Base-by-base conservation (phyloP, 2,329 filamentous ascomycete species). In the Amesomyces nigricolor region DNA sequence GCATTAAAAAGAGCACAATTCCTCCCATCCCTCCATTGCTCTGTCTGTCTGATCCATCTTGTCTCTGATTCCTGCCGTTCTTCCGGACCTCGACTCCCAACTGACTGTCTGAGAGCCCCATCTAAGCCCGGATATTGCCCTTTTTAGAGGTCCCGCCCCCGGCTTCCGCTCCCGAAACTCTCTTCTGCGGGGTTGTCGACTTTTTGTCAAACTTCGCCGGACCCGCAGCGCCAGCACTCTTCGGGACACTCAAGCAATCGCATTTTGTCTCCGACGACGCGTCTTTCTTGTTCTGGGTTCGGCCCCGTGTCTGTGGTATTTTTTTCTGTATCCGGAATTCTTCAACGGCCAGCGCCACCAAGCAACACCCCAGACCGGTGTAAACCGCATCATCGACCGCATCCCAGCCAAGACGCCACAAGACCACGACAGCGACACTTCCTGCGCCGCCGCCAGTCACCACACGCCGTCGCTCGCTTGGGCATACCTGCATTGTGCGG, bases 111-210 rank as follows among this genome's bases (percentile, higher is more conserved):
- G 14, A 19, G 37, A 38, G 22, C 47, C 30, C 37, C 37, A 42
- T 26, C 47, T 38, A 38, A 29, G 16, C 29, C 17, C 13, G 29
- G 32, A n/a, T 13, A 32, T 30, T 16, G 4, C 14, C n/a, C n/a
- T 19, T 35, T 30, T 30, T 46, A 26, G n/a, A 17, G 17, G n/a
- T 37, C 40, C 32, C 26, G 17, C 30, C 1, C 9, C 32, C 14
- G 32, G 14, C 14, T 46, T n/a, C 37, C 22, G 29, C 19, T 26
- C 29, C 40, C 32, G 26, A 49, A 40, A 54, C 30, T 30, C 44
- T 55, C 48, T 43, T 29, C 49, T 56, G 54, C 49, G 54, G 54
- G 54, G 54, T 52, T 44, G 30, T 46, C 37, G 51, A 56, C 48
- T 43, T 26, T 26, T 26, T 26, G 22, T 56, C 32, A 35, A 35